These are phyloP conservation scores for Dioszegia aurantiaca DNA, from an alignment of 768 basidiomycete species.

Conservation along the genomic window DNA sequence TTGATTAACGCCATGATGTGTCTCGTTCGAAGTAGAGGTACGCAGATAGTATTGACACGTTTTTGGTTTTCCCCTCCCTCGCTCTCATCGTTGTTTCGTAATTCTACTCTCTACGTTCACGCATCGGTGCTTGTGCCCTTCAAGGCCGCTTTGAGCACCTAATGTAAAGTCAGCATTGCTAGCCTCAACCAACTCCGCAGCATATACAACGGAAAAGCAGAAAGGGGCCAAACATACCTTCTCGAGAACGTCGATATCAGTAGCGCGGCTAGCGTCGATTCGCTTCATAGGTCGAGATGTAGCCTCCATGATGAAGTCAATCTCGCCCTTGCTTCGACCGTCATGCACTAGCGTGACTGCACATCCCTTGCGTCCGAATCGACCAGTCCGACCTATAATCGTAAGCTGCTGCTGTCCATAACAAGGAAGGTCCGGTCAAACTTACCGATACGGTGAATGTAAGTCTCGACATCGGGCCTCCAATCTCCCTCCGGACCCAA, in stretches of 20 bases:
- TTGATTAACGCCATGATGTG: too few relatives aligned
- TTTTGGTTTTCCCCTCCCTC: too few relatives aligned
- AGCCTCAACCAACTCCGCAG: constrained; percentile 22
- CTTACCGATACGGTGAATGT: constrained; percentile 93
- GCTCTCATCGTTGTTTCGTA: too few relatives aligned
- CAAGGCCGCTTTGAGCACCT: too few relatives aligned
- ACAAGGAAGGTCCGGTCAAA: constrained; percentile 19
- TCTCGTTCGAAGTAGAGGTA: too few relatives aligned
- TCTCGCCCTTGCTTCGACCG: constrained; percentile 77
- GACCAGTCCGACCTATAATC: constrained; percentile 86
- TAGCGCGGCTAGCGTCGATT: constrained; percentile 66
- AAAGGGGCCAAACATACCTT: constrained; percentile 59
- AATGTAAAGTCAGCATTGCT: constrained; percentile 12
- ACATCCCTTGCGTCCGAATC: constrained; percentile 94
- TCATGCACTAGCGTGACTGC: constrained; percentile 98
- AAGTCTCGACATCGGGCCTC: constrained; percentile 87
- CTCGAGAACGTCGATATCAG: constrained; percentile 89
- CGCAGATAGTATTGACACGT: too few relatives aligned
- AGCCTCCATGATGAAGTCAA: constrained; percentile 80
- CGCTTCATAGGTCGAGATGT: constrained; percentile 74
- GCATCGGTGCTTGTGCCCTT: too few relatives aligned
- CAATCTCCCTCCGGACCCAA: constrained; percentile 56
- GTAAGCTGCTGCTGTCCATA: not conserved
- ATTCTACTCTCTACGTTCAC: too few relatives aligned
- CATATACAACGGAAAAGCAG: not conserved